Percentiles rank a stretch among this genome's conserved stretches.
Conservation (phyloP, 257 asterid species). For the Apocynum venetum region DNA sequence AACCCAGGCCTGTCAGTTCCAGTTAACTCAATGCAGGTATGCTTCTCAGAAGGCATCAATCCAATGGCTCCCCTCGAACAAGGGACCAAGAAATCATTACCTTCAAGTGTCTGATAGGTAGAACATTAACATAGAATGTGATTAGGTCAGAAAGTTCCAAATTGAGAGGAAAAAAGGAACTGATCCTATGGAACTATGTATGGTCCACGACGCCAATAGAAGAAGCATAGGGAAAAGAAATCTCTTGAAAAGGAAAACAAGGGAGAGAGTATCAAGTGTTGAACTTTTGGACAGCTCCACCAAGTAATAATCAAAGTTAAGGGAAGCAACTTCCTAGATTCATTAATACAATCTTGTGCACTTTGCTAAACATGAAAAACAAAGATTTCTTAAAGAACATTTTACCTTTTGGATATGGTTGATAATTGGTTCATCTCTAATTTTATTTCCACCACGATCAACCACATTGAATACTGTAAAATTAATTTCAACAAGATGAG, state of each 20-base stretch:
- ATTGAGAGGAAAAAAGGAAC: background rate
- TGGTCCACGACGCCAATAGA: background rate
- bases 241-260: constrained; percentile 2
- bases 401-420: constrained; percentile 60
- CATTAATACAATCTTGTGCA: background rate
- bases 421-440: constrained; percentile 51
- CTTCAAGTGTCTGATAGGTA: constrained; percentile 55
- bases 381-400: background rate
- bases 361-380: background rate
- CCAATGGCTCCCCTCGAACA: constrained; percentile 57
- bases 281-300: background rate
- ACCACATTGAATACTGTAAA: constrained; percentile 66
- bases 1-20: constrained; percentile 82
- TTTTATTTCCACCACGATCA: constrained; percentile 51
- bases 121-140: background rate
- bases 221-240: background rate
- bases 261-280: background rate
- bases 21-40: constrained; percentile 64
- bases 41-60: constrained; percentile 61
- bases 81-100: constrained; percentile 43
- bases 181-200: background rate
- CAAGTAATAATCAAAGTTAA: background rate
- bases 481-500: background rate
- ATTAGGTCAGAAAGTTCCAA: background rate
- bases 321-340: background rate